Base-by-base conservation (phyloP, 768 basidiomycete genomes). In the Russula compacta region DNA sequence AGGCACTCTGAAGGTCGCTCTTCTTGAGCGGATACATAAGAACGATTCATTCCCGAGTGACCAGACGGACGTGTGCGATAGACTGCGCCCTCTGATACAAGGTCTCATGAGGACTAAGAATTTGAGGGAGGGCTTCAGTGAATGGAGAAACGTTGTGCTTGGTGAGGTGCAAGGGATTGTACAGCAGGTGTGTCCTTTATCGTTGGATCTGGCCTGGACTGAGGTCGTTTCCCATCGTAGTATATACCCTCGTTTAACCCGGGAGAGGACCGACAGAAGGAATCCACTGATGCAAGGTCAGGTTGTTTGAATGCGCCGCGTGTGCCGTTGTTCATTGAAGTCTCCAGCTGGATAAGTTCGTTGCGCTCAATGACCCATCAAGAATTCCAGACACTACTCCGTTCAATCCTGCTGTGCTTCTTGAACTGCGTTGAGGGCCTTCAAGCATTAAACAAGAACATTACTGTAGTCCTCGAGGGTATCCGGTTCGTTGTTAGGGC, bases 31-130 rank as follows among this genome's bases (percentile, higher is more conserved):
- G 19, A 77, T 83, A 33, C 65, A 56, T 33, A 39, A 21, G 14
- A 43, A 24, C 14, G 29, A 2, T 9, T 42, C 51, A 2, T 52
- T n/a, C 9, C 24, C 52, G 3, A 38, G n/a, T 8, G 46, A 51
- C 11, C 42, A 53, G 33, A 15, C 43, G 67, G 69, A 74, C 54
- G 66, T 91, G 52, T 78, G 78, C 56, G 87, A 91, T 64, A 77
- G 83, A 35, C 67, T 93, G 42, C 79, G 79, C 32, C 92, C 92
- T 2, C 68, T 95, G 48, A 70, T 97, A 32, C 79, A 84, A 36
- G 91, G 90, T n/a, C 78, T 98, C 52, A 73, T 84, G 24, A 78
- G 89, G 61, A 89, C 89, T 0, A 81, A 78, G 46, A 87, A 85
- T 3, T 70, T 92, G 44, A 82, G 83, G 54, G 87, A 88, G 62